Evolutionary conservation across 305 asterid genomes (phyloP).

Genomic region (Lippia alba): DNA sequence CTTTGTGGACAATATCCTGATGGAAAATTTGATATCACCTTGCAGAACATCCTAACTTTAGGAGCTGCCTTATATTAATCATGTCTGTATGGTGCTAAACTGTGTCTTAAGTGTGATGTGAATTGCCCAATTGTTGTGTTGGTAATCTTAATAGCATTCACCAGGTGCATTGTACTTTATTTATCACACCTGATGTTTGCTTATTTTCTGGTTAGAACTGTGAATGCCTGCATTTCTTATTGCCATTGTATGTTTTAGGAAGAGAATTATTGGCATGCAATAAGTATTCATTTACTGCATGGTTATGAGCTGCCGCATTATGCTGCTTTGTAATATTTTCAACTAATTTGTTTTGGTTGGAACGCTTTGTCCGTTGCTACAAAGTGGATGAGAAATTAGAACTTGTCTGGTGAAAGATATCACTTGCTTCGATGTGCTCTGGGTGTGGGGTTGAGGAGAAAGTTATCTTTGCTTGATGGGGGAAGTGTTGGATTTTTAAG

Average conservation of each 20-base stretch:
- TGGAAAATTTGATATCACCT: not conserved
- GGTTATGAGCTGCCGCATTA: not conserved
- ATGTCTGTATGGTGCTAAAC: not conserved
- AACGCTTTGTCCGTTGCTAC: not conserved
- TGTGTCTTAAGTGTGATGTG: not conserved
- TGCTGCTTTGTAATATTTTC: not conserved
- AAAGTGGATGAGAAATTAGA: not conserved
- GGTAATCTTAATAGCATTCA: not conserved
- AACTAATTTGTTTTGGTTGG: not conserved
- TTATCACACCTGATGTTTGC: not conserved
- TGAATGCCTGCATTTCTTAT: not conserved
- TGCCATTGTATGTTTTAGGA: not conserved
- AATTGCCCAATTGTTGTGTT: not conserved
- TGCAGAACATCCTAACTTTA: not conserved
- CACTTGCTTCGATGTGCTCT: not conserved
- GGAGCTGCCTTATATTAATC: not conserved
- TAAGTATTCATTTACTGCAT: conserved; percentile 1
- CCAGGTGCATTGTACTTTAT: not conserved
- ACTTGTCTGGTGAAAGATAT: not conserved
- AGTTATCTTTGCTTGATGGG: not conserved
- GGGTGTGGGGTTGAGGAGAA: not conserved
- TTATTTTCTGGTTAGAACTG: not conserved
- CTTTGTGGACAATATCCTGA: not conserved
- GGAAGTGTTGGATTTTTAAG: not conserved
- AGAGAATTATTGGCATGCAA: not conserved